These are phyloP conservation scores for Capsicum rhomboideum DNA, from an alignment of 257 asterid species.

Conservation along the genomic window DNA sequence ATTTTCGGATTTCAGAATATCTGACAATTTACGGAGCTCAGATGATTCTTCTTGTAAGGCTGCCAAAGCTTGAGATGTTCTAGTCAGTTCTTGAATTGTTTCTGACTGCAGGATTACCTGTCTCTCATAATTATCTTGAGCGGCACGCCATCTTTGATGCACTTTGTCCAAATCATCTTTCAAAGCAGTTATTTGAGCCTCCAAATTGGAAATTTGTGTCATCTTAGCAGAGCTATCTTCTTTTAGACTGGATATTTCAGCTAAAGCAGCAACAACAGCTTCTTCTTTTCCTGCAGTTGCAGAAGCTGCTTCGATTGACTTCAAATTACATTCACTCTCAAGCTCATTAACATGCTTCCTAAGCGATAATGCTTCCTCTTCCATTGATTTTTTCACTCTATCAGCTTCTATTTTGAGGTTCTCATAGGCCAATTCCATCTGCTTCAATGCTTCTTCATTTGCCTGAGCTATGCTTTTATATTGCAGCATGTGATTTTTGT, in stretches of 20 bases:
- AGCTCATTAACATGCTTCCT: slow-evolving; percentile 47
- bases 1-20: slow-evolving; percentile 42
- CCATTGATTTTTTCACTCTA: slow-evolving; percentile 52
- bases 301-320: slow-evolving; percentile 52
- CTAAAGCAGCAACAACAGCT: slow-evolving; percentile 54
- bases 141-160: slow-evolving; percentile 62
- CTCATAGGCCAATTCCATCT: slow-evolving; percentile 59
- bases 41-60: slow-evolving; percentile 57
- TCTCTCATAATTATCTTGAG: slow-evolving; percentile 88
- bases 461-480: slow-evolving; percentile 83
- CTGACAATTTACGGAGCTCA: slow-evolving; percentile 59
- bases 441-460: slow-evolving; percentile 75
- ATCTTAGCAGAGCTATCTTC: slow-evolving; percentile 54
- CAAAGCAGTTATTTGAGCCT: slow-evolving; percentile 52
- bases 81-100: slow-evolving; percentile 90
- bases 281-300: slow-evolving; percentile 73
- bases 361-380: slow-evolving; percentile 48
- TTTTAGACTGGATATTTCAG: slow-evolving; percentile 59
- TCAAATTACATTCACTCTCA: slow-evolving; percentile 50
- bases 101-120: slow-evolving; percentile 94
- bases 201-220: slow-evolving; percentile 60
- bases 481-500: slow-evolving; percentile 83
- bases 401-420: slow-evolving; percentile 59
- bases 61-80: slow-evolving; percentile 78
- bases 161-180: slow-evolving; percentile 77